phyloP scores from a whole-genome alignment of 2,329 filamentous ascomycete species.

The Aspergillus terreus region DNA sequence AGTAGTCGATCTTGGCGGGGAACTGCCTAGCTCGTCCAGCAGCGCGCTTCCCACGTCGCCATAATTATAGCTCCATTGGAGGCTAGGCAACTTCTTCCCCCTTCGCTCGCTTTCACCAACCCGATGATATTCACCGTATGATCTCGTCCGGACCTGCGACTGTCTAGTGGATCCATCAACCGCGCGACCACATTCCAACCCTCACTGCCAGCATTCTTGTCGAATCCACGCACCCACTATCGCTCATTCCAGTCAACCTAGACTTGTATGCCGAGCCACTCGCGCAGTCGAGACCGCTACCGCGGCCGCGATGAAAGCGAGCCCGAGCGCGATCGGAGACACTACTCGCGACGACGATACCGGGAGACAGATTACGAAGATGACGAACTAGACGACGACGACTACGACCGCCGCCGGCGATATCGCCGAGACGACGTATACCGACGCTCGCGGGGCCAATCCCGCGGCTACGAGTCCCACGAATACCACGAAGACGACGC shows the following conservation, averaged over 20 bases:
- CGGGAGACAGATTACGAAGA: slow-evolving; percentile 22
- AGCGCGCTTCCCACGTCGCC: neutral
- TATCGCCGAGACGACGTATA: slow-evolving; percentile 17
- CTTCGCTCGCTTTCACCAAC: neutral
- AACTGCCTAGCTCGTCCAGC: neutral
- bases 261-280: slow-evolving; percentile 30
- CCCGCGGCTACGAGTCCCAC: slow-evolving; percentile 18
- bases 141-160: neutral
- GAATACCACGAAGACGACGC: slow-evolving; percentile 15
- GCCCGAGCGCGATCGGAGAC: slow-evolving; percentile 15
- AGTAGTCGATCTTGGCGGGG: neutral
- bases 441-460: slow-evolving; percentile 17
- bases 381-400: slow-evolving; percentile 17
- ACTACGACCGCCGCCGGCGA: slow-evolving; percentile 16
- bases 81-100: no score
- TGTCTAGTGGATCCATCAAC: neutral
- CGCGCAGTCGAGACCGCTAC: slow-evolving; percentile 31
- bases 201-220: neutral
- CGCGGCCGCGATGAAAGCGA: slow-evolving; percentile 17
- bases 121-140: no score
- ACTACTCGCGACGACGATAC: slow-evolving; percentile 14
- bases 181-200: neutral
- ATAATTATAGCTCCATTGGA: no score
- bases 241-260: slow-evolving; percentile 5
- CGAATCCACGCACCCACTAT: neutral